Evolutionary conservation across 768 basidiomycete species (phyloP).

Genomic region (Suillus decipiens): DNA sequence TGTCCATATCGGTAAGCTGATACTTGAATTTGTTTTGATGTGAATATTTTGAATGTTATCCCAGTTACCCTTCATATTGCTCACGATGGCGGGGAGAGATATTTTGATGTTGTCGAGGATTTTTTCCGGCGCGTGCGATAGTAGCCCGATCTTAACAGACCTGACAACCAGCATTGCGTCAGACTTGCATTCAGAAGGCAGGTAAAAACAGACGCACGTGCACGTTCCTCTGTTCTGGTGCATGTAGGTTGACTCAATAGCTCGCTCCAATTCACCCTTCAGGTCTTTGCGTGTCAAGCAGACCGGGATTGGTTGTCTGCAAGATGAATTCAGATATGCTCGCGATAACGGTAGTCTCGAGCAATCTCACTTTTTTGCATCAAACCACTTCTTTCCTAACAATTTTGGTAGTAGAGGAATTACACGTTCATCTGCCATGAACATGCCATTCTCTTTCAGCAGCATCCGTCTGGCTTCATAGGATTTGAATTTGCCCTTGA

Average conservation of each 20-base stretch:
- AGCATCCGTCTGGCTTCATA: conserved; percentile 82
- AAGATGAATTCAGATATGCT: conserved; percentile 10
- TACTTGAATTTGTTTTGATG: conserved; percentile 86
- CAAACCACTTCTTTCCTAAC: conserved; percentile 88
- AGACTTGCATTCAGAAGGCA: not conserved
- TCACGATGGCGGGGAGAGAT: conserved; percentile 74
- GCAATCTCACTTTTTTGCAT: conserved; percentile 85
- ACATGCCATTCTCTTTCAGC: conserved; percentile 87
- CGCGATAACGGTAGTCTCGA: conserved; percentile 1
- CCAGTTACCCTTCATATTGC: conserved; percentile 80
- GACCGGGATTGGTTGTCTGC: conserved; percentile 95
- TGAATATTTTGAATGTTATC: conserved; percentile 87
- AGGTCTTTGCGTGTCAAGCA: conserved; percentile 84
- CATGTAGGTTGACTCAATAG: conserved; percentile 94
- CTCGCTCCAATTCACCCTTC: conserved; percentile 89
- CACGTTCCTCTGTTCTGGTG: conserved; percentile 93
- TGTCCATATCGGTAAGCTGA: conserved; percentile 89
- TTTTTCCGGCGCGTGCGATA: conserved; percentile 73
- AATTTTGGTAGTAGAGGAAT: conserved; percentile 85
- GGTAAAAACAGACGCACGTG: conserved; percentile 57
- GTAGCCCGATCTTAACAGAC: conserved; percentile 78
- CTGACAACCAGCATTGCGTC: conserved; percentile 37
- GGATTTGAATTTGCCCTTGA: conserved; percentile 91
- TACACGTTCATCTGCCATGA: conserved; percentile 91
- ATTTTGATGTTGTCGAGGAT: conserved; percentile 75